These are phyloP conservation scores for Coemansia sp. DNA, from an alignment of 192 early-diverging fungal genomes.

Conservation along the genomic window DNA sequence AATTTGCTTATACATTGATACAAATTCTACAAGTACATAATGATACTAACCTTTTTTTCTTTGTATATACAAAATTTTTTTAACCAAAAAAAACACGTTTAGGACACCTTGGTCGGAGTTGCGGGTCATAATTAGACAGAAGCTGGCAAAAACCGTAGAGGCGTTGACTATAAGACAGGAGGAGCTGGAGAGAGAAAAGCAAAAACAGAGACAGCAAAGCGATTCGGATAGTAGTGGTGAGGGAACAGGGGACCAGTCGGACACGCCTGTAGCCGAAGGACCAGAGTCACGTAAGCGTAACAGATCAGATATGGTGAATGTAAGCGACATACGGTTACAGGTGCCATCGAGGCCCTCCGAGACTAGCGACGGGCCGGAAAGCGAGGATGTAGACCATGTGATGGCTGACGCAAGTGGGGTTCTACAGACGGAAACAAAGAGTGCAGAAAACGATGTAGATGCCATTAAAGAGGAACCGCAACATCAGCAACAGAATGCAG, in stretches of 20 bases:
- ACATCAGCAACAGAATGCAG: constrained; percentile 8
- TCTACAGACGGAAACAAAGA: not conserved
- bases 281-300: constrained; percentile 9
- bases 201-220: constrained; percentile 7
- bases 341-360: not conserved
- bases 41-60: not conserved
- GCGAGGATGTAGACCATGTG: not conserved
- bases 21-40: not conserved
- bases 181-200: constrained; percentile 3
- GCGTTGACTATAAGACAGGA: constrained; percentile 13
- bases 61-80: not conserved
- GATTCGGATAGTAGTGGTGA: not conserved
- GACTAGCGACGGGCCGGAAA: not conserved
- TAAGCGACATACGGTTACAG: constrained; percentile 1
- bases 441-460: not conserved
- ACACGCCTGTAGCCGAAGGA: constrained; percentile 9
- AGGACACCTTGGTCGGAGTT: constrained; percentile 45
- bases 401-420: not conserved
- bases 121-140: constrained; percentile 38
- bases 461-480: not conserved
- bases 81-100: too few species aligned
- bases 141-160: constrained; percentile 38
- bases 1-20: not conserved
- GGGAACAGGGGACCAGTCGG: constrained; percentile 7
- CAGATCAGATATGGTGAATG: not conserved